Conservation (phyloP, 805 yeast genomes). For the Yarrowia osloensis region DNA sequence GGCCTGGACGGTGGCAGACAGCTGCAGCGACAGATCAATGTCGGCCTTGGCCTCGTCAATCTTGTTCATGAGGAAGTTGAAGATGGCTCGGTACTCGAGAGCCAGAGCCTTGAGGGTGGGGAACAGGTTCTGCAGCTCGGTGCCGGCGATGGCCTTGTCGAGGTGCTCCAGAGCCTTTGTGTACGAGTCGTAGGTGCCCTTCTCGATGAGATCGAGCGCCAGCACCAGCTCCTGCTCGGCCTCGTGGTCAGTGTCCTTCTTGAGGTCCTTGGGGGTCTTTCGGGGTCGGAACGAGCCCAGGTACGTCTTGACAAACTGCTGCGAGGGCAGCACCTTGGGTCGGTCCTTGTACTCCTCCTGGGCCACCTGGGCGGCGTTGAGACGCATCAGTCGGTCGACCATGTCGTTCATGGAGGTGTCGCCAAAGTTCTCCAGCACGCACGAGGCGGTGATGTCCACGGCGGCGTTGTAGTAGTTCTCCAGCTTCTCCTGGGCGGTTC, state of each 20-base stretch:
- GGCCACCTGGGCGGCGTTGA: conserved; percentile 73
- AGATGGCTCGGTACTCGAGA: conserved; percentile 78
- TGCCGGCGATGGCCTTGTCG: conserved; percentile 39
- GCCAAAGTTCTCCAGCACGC: conserved; percentile 80
- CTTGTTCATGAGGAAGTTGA: conserved; percentile 78
- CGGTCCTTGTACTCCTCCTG: conserved; percentile 57
- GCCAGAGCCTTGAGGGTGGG: conserved; percentile 56
- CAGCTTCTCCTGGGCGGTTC: conserved; percentile 82
- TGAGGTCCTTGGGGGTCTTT: conserved; percentile 53
- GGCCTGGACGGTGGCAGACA: conserved; percentile 72
- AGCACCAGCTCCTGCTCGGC: conserved; percentile 66
- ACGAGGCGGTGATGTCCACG: conserved; percentile 86
- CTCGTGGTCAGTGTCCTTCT: conserved; percentile 54
- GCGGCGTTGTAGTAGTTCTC: conserved; percentile 81
- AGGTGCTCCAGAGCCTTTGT: conserved; percentile 59
- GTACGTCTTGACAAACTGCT: conserved; percentile 74
- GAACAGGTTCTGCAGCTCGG: conserved; percentile 41
- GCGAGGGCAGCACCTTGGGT: conserved; percentile 68
- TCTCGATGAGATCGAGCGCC: conserved; percentile 60
- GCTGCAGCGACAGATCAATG: conserved; percentile 63
- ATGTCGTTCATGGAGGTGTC: conserved; percentile 75
- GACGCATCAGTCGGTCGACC: conserved; percentile 82
- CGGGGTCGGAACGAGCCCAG: conserved; percentile 75
- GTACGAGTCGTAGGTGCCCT: conserved; percentile 56
- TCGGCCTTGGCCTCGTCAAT: conserved; percentile 62